These are phyloP conservation scores for Sugiyamaella smithiae DNA, from an alignment of 805 yeast genomes.

Conservation along the genomic window DNA sequence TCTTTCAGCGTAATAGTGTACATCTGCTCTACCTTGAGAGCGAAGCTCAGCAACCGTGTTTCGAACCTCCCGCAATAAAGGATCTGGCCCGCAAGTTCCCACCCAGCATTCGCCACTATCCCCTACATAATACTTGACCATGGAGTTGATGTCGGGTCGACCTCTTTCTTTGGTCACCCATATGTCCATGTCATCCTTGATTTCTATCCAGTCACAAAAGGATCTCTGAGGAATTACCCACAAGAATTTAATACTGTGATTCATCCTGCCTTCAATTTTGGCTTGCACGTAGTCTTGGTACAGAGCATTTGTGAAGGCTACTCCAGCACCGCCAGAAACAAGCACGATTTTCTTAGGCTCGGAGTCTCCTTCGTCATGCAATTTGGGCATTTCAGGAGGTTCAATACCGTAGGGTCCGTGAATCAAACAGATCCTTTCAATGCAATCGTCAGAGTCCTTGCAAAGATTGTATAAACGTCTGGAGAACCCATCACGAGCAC, in stretches of 20 bases:
- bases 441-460: constrained; percentile 3
- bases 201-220: constrained; percentile 29
- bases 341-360: constrained; percentile 25
- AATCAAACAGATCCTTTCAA: constrained; percentile 17
- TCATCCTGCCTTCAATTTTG: not conserved
- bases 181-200: constrained; percentile 24
- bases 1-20: constrained; percentile 30
- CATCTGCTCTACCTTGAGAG: constrained; percentile 24
- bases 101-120: constrained; percentile 27
- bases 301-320: constrained; percentile 32
- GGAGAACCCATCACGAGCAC: constrained; percentile 34
- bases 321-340: constrained; percentile 36
- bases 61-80: constrained; percentile 29
- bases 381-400: constrained; percentile 15
- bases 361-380: not conserved
- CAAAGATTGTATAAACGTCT: constrained; percentile 17
- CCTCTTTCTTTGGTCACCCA: constrained; percentile 34
- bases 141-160: constrained; percentile 28
- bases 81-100: constrained; percentile 34
- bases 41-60: constrained; percentile 29
- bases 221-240: constrained; percentile 33
- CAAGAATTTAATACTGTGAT: constrained; percentile 26
- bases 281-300: constrained; percentile 14
- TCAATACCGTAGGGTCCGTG: constrained; percentile 30
- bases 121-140: constrained; percentile 23